Evolutionary conservation across 331 rosid genomes (phyloP), one percentile per base, ranked within the genome.

Genomic region (Acacia pycnantha): DNA sequence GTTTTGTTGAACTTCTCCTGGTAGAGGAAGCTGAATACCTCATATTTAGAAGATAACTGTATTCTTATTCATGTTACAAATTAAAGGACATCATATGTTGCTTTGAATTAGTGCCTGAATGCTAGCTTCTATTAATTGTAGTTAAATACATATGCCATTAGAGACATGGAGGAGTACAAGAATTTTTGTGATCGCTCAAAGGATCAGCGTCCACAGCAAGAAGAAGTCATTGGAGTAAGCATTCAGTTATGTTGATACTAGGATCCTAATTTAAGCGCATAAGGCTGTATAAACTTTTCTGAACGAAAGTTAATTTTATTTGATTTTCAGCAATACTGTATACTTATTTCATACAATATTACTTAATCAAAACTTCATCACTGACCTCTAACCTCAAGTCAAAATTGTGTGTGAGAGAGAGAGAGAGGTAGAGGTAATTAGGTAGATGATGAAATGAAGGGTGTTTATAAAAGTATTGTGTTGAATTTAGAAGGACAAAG

Each of bases 91-190:
- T 65, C 67, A 47, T 47, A 47, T 74, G 51, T 64, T 64, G 50
- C 71, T 80, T 80, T 54, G 51, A 77, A 66, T 83, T 54, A 10
- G 62, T 56, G 53, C 18, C 27, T 73, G 68, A 44, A 79, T 76
- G 19, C 50, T 85, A 85, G 66, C 61, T 85, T 83, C 68, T 82
- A 8, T 68, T 85, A 35, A 11, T 82, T 62, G 78, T 91, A 96
- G 99, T 80, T 94, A 76, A 94, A 92, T 82, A 81, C 99, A 71
- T 94, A 92, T 56, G 99, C 94, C 76, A 91, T 96, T 81, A 88
- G 99, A 84, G 99, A 96, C 77, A 94, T 83, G 81, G 98, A 96
- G 85, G 99, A 96, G 81, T 96, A 94, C 89, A 90, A 91, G 90
- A 96, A 96, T 65, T 96, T 94, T 86, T 96, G 99, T 87, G 99